Conservation (phyloP, 1,139 yeast species). For the Suhomyces bribrorum region DNA sequence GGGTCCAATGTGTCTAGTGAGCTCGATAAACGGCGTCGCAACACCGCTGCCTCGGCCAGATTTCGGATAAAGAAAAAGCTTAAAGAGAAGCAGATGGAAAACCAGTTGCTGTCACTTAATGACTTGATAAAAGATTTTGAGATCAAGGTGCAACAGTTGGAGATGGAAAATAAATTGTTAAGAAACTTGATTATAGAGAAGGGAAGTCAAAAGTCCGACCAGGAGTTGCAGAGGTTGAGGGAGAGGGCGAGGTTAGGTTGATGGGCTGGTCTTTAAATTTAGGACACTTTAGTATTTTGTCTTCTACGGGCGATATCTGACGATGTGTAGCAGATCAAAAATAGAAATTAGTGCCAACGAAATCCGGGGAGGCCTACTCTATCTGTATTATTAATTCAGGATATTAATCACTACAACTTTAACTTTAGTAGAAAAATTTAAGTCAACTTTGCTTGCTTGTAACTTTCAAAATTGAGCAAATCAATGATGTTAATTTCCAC, state of each 20-base stretch:
- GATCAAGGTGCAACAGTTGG: constrained; percentile 54
- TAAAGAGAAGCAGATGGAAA: constrained; percentile 66
- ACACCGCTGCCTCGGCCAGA: constrained; percentile 65
- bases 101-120: constrained; percentile 59
- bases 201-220: constrained; percentile 45
- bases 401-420: too few relatives aligned
- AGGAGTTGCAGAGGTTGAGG: constrained; percentile 39
- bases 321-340: too few relatives aligned
- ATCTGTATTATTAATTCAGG: too few relatives aligned
- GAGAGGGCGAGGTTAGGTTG: constrained; percentile 30
- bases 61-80: constrained; percentile 62
- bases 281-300: too few relatives aligned
- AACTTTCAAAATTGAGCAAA: too few relatives aligned
- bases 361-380: too few relatives aligned
- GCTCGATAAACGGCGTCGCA: constrained; percentile 59
- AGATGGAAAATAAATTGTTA: constrained; percentile 60
- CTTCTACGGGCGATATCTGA: too few relatives aligned
- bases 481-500: too few relatives aligned
- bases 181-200: constrained; percentile 75
- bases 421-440: too few relatives aligned
- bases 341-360: too few relatives aligned
- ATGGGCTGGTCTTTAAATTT: background rate
- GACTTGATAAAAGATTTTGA: constrained; percentile 64
- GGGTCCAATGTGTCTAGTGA: constrained; percentile 27
- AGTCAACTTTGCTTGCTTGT: too few relatives aligned